Conservation (phyloP, 2,329 filamentous ascomycete genomes). For the Coniochaeta ligniaria region DNA sequence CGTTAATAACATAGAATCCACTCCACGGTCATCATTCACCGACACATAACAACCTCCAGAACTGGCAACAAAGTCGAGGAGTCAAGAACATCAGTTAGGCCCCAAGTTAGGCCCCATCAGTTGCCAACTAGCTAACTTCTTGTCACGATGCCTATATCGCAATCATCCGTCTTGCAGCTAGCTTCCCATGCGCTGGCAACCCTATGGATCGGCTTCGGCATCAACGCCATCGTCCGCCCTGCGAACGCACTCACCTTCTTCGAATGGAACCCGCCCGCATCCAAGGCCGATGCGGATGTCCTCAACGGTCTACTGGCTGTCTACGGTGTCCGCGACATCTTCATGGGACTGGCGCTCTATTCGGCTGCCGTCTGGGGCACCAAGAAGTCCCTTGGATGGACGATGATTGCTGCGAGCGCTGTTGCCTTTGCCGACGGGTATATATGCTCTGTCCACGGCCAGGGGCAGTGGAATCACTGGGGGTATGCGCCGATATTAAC, state of each 20-base stretch:
- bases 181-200: conserved; percentile 11
- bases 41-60: no score
- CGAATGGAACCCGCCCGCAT: conserved; percentile 23
- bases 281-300: conserved; percentile 24
- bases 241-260: conserved; percentile 26
- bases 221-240: conserved; percentile 29
- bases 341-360: conserved; percentile 34
- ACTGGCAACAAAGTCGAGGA: no score
- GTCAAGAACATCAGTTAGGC: background rate
- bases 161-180: background rate
- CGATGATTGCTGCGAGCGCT: conserved; percentile 29
- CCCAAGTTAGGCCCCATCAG: no score
- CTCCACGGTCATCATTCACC: no score
- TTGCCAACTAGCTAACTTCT: no score
- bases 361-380: conserved; percentile 28
- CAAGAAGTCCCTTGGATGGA: conserved; percentile 30
- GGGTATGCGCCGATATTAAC: conserved; percentile 34
- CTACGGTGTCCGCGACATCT: conserved; percentile 41
- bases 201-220: conserved; percentile 24
- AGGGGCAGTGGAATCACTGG: conserved; percentile 41
- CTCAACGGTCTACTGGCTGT: conserved; percentile 35
- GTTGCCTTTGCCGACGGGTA: conserved; percentile 38
- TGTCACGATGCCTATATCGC: background rate
- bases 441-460: conserved; percentile 29
- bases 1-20: background rate